These are phyloP conservation scores for Stephanodiscus minutulus DNA, from an alignment of 108 stramenopile genomes.

Conservation along the genomic window DNA sequence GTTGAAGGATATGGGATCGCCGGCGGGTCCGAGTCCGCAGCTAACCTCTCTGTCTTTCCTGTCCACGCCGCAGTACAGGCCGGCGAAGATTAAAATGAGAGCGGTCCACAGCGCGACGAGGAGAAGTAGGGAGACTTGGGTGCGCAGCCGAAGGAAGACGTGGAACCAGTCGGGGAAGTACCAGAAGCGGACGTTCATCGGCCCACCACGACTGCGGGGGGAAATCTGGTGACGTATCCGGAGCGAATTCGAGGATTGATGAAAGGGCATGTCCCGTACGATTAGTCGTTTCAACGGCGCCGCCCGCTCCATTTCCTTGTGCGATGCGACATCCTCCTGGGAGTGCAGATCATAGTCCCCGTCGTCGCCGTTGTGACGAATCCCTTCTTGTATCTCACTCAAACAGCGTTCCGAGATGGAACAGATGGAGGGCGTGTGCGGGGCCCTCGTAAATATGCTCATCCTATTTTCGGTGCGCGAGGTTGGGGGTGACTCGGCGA, in stretches of 20 bases:
- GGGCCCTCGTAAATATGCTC: too few species aligned
- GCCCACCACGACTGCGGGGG: neutral
- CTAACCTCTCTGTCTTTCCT: conserved; percentile 17
- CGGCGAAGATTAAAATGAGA: conserved; percentile 67
- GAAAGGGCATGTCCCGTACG: conserved; percentile 63
- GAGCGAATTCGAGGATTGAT: conserved; percentile 60
- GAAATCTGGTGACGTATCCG: conserved; percentile 37
- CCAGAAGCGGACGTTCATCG: conserved; percentile 23
- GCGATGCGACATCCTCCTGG: too few species aligned
- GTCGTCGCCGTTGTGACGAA: too few species aligned
- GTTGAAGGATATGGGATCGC: conserved; percentile 35
- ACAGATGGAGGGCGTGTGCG: too few species aligned
- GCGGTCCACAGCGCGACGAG: conserved; percentile 66
- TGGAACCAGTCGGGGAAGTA: conserved; percentile 79
- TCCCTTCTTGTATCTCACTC: too few species aligned
- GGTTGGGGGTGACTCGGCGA: too few species aligned
- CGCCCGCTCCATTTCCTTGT: neutral
- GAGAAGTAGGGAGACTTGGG: conserved; percentile 33
- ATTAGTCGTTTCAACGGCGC: conserved; percentile 65
- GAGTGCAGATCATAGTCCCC: too few species aligned
- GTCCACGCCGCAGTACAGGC: conserved; percentile 63
- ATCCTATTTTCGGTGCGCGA: too few species aligned
- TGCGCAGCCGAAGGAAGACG: conserved; percentile 60
- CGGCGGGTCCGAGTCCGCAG: conserved; percentile 66
- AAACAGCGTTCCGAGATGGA: too few species aligned